Percentiles rank a stretch among this genome's conserved stretches.
Evolutionary conservation across 2,329 filamentous ascomycete genomes (phyloP).

Genomic region (Aureobasidium sp.): DNA sequence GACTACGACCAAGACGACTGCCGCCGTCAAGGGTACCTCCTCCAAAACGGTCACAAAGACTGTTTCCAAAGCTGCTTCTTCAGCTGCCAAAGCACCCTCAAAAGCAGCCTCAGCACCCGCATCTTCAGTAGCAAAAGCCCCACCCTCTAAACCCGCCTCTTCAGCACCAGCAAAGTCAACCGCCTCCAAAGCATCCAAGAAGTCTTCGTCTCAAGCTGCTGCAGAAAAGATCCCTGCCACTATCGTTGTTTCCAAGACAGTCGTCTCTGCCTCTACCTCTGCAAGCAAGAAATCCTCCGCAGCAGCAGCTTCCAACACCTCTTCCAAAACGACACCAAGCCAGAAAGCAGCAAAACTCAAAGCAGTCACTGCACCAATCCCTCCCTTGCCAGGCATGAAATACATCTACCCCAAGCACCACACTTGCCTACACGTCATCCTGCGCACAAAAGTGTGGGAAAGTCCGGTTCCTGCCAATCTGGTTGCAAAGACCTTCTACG

Average conservation of each 20-base stretch:
- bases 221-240: neutral
- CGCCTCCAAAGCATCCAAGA: neutral
- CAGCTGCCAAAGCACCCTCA: neutral
- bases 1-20: neutral
- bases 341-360: conserved; percentile 3
- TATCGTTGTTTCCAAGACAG: neutral
- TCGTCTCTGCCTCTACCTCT: neutral
- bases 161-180: neutral
- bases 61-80: neutral
- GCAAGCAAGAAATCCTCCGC: neutral
- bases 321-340: neutral
- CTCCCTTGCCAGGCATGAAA: conserved; percentile 16
- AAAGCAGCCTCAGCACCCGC: neutral
- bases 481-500: conserved; percentile 27
- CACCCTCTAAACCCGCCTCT: neutral
- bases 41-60: neutral
- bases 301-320: neutral
- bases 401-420: conserved; percentile 22
- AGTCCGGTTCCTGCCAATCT: conserved; percentile 5
- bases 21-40: neutral
- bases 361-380: conserved; percentile 8
- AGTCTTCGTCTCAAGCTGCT: neutral
- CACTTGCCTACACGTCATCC: conserved; percentile 25
- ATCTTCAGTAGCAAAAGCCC: neutral
- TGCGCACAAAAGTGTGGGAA: conserved; percentile 21